Conservation (phyloP, 1,139 yeast species). For the Scheffersomyces segobiensis region DNA sequence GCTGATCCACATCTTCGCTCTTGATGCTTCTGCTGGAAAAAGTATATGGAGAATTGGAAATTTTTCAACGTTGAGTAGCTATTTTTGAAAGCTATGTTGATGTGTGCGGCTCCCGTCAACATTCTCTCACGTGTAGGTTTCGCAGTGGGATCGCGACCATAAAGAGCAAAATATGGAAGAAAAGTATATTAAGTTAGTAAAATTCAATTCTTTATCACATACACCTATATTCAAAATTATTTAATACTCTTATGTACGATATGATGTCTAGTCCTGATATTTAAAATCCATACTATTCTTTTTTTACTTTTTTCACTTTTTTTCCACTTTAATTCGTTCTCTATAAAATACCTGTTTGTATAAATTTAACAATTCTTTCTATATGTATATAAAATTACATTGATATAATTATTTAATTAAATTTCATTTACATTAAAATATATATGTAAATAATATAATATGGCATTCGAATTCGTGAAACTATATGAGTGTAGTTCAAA, state of each 20-base stretch:
- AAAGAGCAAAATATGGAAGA: too few species aligned
- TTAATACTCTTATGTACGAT: neutral
- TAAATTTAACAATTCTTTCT: too few species aligned
- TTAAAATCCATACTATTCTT: too few species aligned
- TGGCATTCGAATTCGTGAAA: too few species aligned
- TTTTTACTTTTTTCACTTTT: too few species aligned
- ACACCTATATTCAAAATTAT: neutral
- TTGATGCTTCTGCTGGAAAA: neutral
- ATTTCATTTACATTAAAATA: too few species aligned
- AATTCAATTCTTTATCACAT: neutral
- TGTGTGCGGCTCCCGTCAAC: neutral
- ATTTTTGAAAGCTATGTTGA: neutral
- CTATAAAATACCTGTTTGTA: too few species aligned
- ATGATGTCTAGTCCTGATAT: neutral
- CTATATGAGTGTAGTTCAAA: too few species aligned
- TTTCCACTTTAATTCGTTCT: neutral
- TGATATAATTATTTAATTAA: too few species aligned
- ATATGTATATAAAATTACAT: too few species aligned
- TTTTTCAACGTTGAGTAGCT: neutral
- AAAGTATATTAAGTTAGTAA: too few species aligned
- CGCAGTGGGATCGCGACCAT: neutral
- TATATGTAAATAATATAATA: too few species aligned
- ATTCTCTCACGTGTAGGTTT: neutral
- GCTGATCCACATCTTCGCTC: constrained; percentile 1
- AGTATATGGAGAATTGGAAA: neutral